These are phyloP conservation scores for Yamadazyma dushanensis DNA, from an alignment of 1,139 yeast species.

Conservation along the genomic window DNA sequence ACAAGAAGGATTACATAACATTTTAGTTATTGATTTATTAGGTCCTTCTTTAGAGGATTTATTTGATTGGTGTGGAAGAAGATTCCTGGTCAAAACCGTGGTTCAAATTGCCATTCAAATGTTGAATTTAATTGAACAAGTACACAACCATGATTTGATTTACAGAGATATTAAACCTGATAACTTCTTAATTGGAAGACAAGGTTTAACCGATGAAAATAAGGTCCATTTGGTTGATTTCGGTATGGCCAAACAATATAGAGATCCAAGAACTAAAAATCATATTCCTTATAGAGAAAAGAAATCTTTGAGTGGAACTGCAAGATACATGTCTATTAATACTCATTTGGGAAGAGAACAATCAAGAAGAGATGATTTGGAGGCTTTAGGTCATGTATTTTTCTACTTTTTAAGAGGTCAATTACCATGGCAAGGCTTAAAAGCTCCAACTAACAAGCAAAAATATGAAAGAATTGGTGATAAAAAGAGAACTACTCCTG, in stretches of 20 bases:
- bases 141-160: constrained; percentile 86
- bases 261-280: constrained; percentile 92
- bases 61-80: constrained; percentile 97
- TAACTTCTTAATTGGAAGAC: constrained; percentile 82
- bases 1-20: constrained; percentile 95
- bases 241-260: constrained; percentile 97
- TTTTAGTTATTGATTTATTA: constrained; percentile 85
- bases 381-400: constrained; percentile 93
- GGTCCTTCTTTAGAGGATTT: constrained; percentile 96
- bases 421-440: constrained; percentile 97
- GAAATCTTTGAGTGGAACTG: constrained; percentile 93
- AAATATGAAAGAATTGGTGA: constrained; percentile 97
- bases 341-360: constrained; percentile 98
- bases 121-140: constrained; percentile 82
- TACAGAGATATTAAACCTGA: constrained; percentile 97
- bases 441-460: constrained; percentile 96
- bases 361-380: constrained; percentile 92
- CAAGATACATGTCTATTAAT: constrained; percentile 95
- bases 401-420: constrained; percentile 92
- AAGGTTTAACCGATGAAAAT: constrained; percentile 50
- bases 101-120: constrained; percentile 90
- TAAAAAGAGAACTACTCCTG: constrained; percentile 84
- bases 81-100: constrained; percentile 83
- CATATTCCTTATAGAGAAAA: constrained; percentile 97
- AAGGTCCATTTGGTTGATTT: constrained; percentile 75